These are phyloP conservation scores for Eucalyptus marginata DNA, from an alignment of 345 rosid species.

Conservation along the genomic window DNA sequence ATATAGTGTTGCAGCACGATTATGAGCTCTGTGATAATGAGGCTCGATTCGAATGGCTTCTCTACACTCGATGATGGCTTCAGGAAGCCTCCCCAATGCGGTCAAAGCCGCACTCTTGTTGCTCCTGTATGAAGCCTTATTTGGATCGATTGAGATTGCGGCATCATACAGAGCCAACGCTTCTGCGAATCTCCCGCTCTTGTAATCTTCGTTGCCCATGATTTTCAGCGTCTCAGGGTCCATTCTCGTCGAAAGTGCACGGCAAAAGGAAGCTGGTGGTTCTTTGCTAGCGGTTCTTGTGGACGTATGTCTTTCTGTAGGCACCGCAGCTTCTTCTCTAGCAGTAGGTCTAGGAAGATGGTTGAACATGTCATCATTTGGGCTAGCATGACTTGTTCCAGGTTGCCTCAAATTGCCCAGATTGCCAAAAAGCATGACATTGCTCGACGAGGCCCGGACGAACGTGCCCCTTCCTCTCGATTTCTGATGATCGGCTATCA, in stretches of 20 bases:
- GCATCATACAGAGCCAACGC: conserved; percentile 68
- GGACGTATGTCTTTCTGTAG: conserved; percentile 18
- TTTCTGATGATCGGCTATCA: conserved; percentile 71
- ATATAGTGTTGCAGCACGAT: conserved; percentile 74
- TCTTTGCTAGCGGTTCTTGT: conserved; percentile 3
- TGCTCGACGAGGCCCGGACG: conserved; percentile 85
- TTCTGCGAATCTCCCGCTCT: conserved; percentile 55
- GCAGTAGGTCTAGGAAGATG: conserved; percentile 8
- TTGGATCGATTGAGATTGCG: conserved; percentile 55
- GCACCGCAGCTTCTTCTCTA: not conserved
- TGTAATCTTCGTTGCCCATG: conserved; percentile 73
- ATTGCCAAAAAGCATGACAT: conserved; percentile 68
- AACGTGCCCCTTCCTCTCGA: conserved; percentile 30
- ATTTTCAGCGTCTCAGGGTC: conserved; percentile 61
- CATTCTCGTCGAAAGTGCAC: conserved; percentile 86
- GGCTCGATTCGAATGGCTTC: conserved; percentile 68
- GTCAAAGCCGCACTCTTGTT: conserved; percentile 85
- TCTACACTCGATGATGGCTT: conserved; percentile 65
- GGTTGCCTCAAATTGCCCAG: conserved; percentile 71
- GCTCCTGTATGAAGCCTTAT: conserved; percentile 61
- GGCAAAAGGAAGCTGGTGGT: conserved; percentile 44
- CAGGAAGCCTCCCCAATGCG: conserved; percentile 59
- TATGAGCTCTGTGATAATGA: conserved; percentile 84
- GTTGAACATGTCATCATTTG: not conserved
- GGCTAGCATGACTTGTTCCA: conserved; percentile 16